These are phyloP conservation scores for Acrocalymma vagum DNA, from an alignment of 2,329 filamentous ascomycete species.

Conservation along the genomic window DNA sequence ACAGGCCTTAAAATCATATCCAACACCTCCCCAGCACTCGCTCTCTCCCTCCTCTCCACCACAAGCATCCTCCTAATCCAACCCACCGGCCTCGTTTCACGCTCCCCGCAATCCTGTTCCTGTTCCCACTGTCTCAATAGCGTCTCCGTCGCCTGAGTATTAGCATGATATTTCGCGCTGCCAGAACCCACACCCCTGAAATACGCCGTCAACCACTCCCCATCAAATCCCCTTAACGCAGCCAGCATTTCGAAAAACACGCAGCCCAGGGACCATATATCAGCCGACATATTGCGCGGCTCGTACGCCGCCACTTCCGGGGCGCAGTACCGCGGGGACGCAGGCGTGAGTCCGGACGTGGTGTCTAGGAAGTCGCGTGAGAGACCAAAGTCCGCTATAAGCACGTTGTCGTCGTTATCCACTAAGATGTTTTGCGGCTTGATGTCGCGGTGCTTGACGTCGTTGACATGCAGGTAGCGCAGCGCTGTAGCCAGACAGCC, in stretches of 20 bases:
- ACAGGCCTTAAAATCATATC: slow-evolving; percentile 2
- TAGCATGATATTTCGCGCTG: slow-evolving; percentile 9
- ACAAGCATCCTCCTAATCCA: slow-evolving; percentile 14
- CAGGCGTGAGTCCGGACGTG: slow-evolving; percentile 9
- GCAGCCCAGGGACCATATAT: slow-evolving; percentile 27
- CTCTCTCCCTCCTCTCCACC: slow-evolving; percentile 6
- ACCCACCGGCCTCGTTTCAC: neutral
- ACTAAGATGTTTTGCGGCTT: slow-evolving; percentile 27
- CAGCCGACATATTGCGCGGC: slow-evolving; percentile 16
- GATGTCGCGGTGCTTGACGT: slow-evolving; percentile 23
- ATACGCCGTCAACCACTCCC: slow-evolving; percentile 6
- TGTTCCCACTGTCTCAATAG: slow-evolving; percentile 12
- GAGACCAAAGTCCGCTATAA: slow-evolving; percentile 24
- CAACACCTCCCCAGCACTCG: slow-evolving; percentile 10
- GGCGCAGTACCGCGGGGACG: slow-evolving; percentile 17
- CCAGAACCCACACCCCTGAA: neutral
- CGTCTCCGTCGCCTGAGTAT: slow-evolving; percentile 2
- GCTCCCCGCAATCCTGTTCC: neutral
- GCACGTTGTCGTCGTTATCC: slow-evolving; percentile 9
- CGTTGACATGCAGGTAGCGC: slow-evolving; percentile 19
- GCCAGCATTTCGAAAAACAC: slow-evolving; percentile 27
- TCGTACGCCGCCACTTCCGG: slow-evolving; percentile 22
- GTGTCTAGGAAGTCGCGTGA: slow-evolving; percentile 20
- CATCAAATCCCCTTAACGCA: slow-evolving; percentile 10
- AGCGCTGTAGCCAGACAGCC: slow-evolving; percentile 25